These are phyloP conservation scores for Globisporangium mamillatum DNA, from an alignment of 352 stramenopile genomes.

Conservation along the genomic window DNA sequence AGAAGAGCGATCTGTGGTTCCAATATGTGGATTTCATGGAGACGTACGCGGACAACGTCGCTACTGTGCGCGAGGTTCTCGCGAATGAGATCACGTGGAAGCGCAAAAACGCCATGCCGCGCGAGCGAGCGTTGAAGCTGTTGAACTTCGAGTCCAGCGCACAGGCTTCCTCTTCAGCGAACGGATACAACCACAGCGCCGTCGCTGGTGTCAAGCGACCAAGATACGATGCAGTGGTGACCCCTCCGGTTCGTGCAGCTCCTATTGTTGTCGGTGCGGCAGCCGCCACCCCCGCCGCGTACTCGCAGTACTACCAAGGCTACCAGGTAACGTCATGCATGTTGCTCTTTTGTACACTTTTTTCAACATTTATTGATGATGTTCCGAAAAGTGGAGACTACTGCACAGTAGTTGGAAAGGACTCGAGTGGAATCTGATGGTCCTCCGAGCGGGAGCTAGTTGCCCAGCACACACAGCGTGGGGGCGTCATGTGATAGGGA, in stretches of 20 bases:
- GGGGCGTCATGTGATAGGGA: constrained; percentile 12
- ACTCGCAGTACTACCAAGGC: constrained; percentile 70
- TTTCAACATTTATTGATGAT: constrained; percentile 17
- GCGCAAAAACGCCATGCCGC: constrained; percentile 52
- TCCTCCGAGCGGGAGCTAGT: neutral
- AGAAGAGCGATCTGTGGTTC: constrained; percentile 83
- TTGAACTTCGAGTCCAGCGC: constrained; percentile 39
- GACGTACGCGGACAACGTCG: constrained; percentile 40
- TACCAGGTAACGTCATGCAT: constrained; percentile 61
- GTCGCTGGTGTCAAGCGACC: constrained; percentile 53
- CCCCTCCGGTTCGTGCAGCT: constrained; percentile 15
- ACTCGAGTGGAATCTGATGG: neutral
- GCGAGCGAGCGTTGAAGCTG: constrained; percentile 57
- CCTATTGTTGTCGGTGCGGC: constrained; percentile 21
- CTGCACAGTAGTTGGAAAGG: neutral
- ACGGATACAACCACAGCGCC: constrained; percentile 29
- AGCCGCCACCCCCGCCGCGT: constrained; percentile 27
- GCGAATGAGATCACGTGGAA: constrained; percentile 63
- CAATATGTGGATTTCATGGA: constrained; percentile 78
- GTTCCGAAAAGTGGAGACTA: constrained; percentile 15
- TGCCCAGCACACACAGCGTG: constrained; percentile 1
- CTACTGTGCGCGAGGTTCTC: constrained; percentile 48
- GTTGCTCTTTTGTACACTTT: constrained; percentile 18
- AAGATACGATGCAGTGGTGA: constrained; percentile 36
- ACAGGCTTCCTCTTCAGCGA: neutral